A percentile compares a stretch with the other conserved stretches of the same genome.
phyloP scores from a whole-genome alignment of 2,329 filamentous ascomycete genomes.

The Calonectria honghensis region DNA sequence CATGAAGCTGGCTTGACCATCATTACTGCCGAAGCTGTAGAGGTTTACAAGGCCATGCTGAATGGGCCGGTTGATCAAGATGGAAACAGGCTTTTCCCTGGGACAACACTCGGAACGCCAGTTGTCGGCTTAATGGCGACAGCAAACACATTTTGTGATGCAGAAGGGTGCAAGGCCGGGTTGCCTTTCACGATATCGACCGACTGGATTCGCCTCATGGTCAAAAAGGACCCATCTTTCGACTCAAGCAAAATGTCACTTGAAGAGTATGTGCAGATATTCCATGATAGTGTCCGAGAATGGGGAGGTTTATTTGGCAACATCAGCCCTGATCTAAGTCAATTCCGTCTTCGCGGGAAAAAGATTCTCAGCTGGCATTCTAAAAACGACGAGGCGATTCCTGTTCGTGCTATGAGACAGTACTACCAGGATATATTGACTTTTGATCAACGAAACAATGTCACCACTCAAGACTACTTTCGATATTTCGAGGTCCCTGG shows the following conservation, averaged over 20 bases:
- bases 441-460: background rate
- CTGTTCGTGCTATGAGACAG: background rate
- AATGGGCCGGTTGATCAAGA: background rate
- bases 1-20: background rate
- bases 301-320: background rate
- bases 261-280: background rate
- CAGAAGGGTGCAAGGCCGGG: background rate
- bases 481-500: conserved; percentile 35
- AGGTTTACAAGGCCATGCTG: background rate
- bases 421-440: background rate
- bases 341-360: background rate
- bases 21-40: background rate
- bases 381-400: conserved; percentile 18
- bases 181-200: background rate
- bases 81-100: background rate
- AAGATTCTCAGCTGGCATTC: conserved; percentile 15
- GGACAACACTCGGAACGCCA: background rate
- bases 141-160: conserved; percentile 3
- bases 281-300: background rate
- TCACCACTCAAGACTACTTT: conserved; percentile 22
- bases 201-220: conserved; percentile 8
- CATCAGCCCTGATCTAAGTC: background rate
- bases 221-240: conserved; percentile 4
- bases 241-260: background rate
- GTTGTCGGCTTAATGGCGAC: background rate